phyloP scores from a whole-genome alignment of 768 basidiomycete species.

The Tubosaeta sp. region DNA sequence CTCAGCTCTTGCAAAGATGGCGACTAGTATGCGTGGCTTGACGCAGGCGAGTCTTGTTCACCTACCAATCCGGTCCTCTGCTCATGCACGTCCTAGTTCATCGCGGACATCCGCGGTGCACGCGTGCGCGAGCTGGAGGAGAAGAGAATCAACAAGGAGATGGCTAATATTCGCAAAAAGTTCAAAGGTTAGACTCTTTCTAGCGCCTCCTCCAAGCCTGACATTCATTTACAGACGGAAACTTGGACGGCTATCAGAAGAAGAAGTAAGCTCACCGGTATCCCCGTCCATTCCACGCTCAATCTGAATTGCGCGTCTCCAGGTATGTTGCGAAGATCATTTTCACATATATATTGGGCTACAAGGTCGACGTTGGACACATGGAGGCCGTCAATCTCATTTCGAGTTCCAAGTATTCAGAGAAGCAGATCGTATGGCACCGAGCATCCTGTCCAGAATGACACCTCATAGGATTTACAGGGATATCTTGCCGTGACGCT shows the following conservation, averaged over 20 bases:
- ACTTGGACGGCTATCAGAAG: conserved; percentile 87
- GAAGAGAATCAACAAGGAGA: conserved; percentile 99
- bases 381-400: conserved; percentile 99
- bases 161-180: conserved; percentile 99
- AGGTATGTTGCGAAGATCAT: conserved; percentile 99
- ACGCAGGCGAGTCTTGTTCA: conserved; percentile 63
- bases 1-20: conserved; percentile 48
- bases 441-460: background rate
- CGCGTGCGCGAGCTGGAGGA: conserved; percentile 96
- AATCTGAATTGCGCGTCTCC: conserved; percentile 13
- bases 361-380: conserved; percentile 98
- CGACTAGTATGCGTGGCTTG: conserved; percentile 85
- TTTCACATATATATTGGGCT: conserved; percentile 98
- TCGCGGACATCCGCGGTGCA: conserved; percentile 97
- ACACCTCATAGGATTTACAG: conserved; percentile 37
- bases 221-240: conserved; percentile 56
- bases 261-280: conserved; percentile 63
- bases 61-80: conserved; percentile 1
- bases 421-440: conserved; percentile 91
- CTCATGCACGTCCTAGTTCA: conserved; percentile 61
- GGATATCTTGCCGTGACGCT: conserved; percentile 97
- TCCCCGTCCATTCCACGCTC: conserved; percentile 9
- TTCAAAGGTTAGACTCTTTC: conserved; percentile 71
- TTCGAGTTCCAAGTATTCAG: conserved; percentile 90
- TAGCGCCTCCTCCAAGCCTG: conserved; percentile 1